A percentile compares a stretch with the other conserved stretches of the same genome.
Conservation (phyloP, 2,329 filamentous ascomycete species). For the Paracoccidioides brasiliensis region DNA sequence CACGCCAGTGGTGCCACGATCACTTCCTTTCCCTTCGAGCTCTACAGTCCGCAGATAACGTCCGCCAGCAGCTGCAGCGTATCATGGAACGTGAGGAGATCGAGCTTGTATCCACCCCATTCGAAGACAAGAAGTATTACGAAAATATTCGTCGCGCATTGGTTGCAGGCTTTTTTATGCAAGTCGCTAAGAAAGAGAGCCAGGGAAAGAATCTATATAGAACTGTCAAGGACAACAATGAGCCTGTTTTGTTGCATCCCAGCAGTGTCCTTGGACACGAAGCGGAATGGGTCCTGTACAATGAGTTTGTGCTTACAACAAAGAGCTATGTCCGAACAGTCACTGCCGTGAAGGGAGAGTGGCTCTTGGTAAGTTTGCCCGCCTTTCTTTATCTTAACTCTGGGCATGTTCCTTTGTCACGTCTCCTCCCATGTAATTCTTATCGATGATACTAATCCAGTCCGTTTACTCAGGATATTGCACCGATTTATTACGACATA, state of each 20-base stretch:
- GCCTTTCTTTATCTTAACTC: constrained; percentile 2
- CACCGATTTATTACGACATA: constrained; percentile 83
- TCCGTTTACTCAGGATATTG: constrained; percentile 58
- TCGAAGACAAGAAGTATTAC: constrained; percentile 95
- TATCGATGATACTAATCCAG: neutral
- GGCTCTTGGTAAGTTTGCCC: constrained; percentile 61
- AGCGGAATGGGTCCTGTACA: constrained; percentile 94
- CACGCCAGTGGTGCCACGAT: constrained; percentile 90
- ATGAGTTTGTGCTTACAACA: constrained; percentile 93
- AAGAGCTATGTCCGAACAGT: constrained; percentile 98
- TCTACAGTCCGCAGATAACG: constrained; percentile 84
- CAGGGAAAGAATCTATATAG: constrained; percentile 73
- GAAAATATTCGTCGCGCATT: constrained; percentile 89
- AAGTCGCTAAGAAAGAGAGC: constrained; percentile 86
- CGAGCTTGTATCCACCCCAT: constrained; percentile 75
- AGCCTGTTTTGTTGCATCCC: constrained; percentile 83
- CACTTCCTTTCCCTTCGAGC: constrained; percentile 87
- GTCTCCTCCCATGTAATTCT: neutral
- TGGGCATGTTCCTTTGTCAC: neutral
- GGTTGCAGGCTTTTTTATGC: constrained; percentile 97
- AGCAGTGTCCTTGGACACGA: constrained; percentile 80
- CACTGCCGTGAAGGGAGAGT: constrained; percentile 82
- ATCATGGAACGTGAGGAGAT: constrained; percentile 93
- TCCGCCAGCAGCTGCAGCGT: constrained; percentile 77
- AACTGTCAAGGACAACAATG: constrained; percentile 84